Conservation (phyloP, 352 stramenopile species). For the Globisporangium parvum region DNA sequence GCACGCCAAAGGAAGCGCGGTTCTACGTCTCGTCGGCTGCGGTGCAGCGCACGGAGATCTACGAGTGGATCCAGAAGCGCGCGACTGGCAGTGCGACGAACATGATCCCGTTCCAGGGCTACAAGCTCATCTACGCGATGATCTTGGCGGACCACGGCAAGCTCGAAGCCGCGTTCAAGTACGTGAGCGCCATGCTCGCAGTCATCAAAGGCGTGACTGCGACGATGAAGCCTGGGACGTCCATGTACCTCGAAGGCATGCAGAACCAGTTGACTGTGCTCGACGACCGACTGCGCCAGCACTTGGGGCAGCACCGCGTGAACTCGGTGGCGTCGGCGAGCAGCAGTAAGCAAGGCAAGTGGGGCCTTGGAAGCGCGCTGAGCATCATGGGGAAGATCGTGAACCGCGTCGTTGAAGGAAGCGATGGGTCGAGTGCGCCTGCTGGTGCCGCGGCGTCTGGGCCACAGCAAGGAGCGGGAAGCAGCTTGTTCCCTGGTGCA, state of each 20-base stretch:
- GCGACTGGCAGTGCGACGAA: slow-evolving; percentile 39
- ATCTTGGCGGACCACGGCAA: slow-evolving; percentile 79
- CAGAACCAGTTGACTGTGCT: slow-evolving; percentile 83
- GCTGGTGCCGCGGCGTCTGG: slow-evolving; percentile 1
- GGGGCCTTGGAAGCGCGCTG: slow-evolving; percentile 69
- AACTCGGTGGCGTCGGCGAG: slow-evolving; percentile 47
- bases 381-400: slow-evolving; percentile 88
- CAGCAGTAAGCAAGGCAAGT: slow-evolving; percentile 62
- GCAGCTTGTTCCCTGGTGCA: slow-evolving; percentile 31
- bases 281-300: slow-evolving; percentile 79
- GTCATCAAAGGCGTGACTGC: slow-evolving; percentile 64
- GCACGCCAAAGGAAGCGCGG: slow-evolving; percentile 56
- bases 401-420: slow-evolving; percentile 79
- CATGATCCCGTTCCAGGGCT: slow-evolving; percentile 85
- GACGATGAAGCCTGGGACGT: slow-evolving; percentile 78
- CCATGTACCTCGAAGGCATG: slow-evolving; percentile 86
- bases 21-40: slow-evolving; percentile 77
- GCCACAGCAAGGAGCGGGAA: slow-evolving; percentile 14
- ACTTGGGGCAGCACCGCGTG: slow-evolving; percentile 72
- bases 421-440: slow-evolving; percentile 25
- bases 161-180: slow-evolving; percentile 80
- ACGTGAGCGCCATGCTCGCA: slow-evolving; percentile 82
- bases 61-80: slow-evolving; percentile 77
- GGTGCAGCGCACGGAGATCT: slow-evolving; percentile 82
- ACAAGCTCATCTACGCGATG: slow-evolving; percentile 88